Evolutionary conservation across 768 basidiomycete genomes (phyloP).

Genomic region (Hericium erinaceus): DNA sequence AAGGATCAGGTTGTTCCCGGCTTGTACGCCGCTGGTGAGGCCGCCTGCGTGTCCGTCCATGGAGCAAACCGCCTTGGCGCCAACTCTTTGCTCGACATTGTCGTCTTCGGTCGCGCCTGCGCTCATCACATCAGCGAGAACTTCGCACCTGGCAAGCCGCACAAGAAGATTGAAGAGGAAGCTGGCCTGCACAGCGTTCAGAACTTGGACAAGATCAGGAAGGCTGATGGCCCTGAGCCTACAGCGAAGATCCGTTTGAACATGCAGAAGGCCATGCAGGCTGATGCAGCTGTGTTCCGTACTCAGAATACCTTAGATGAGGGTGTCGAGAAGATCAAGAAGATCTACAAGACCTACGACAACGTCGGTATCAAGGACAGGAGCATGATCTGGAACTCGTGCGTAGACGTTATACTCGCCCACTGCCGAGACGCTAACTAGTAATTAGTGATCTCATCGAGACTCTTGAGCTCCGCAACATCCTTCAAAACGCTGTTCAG

Average conservation of each 20-base stretch:
- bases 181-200: conserved; percentile 79
- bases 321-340: conserved; percentile 79
- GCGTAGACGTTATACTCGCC: conserved; percentile 12
- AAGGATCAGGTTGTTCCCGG: conserved; percentile 94
- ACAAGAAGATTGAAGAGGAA: conserved; percentile 80
- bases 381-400: conserved; percentile 99
- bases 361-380: conserved; percentile 96
- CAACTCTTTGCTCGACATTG: conserved; percentile 97
- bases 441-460: conserved; percentile 83
- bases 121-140: conserved; percentile 95
- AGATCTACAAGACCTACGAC: conserved; percentile 82
- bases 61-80: conserved; percentile 99
- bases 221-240: conserved; percentile 68
- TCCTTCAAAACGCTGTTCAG: conserved; percentile 91
- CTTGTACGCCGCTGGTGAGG: conserved; percentile 97
- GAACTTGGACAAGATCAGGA: conserved; percentile 84
- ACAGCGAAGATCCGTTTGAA: conserved; percentile 88
- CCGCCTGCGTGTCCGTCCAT: conserved; percentile 97
- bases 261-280: conserved; percentile 99
- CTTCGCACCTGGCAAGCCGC: conserved; percentile 80
- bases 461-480: conserved; percentile 93
- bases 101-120: conserved; percentile 98
- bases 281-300: conserved; percentile 97
- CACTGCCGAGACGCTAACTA: background rate
- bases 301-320: conserved; percentile 86